Evolutionary conservation across 2,329 filamentous ascomycete genomes (phyloP).

Genomic region (Mollisia scopiformis): DNA sequence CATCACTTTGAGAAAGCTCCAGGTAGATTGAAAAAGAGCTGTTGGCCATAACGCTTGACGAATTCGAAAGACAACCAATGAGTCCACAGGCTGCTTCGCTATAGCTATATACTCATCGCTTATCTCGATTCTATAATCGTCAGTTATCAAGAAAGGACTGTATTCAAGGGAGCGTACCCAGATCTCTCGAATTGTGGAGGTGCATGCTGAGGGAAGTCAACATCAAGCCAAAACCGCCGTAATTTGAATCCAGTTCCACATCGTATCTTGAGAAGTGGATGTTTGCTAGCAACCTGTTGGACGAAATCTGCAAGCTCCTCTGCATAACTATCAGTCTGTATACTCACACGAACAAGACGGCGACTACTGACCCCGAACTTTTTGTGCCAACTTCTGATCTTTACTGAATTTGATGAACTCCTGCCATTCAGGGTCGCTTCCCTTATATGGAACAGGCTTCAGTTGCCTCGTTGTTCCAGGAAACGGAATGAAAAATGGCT

Average conservation of each 20-base stretch:
- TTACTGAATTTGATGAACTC: constrained; percentile 61
- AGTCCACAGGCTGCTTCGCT: constrained; percentile 52
- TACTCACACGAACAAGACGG: background rate
- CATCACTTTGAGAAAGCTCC: constrained; percentile 54
- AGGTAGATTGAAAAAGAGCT: constrained; percentile 52
- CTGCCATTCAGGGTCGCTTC: constrained; percentile 65
- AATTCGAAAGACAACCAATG: constrained; percentile 47
- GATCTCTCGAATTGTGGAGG: constrained; percentile 62
- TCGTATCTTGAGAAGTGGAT: constrained; percentile 45
- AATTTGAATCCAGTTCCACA: constrained; percentile 53
- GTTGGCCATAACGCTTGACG: constrained; percentile 57
- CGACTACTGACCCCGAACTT: constrained; percentile 21
- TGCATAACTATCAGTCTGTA: constrained; percentile 35
- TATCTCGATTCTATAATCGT: constrained; percentile 49
- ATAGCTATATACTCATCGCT: constrained; percentile 52
- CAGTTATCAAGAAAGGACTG: constrained; percentile 16
- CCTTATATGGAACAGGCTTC: constrained; percentile 53
- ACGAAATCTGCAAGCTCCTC: constrained; percentile 50
- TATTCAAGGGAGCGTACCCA: constrained; percentile 52
- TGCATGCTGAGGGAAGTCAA: constrained; percentile 60
- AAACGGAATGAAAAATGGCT: constrained; percentile 62
- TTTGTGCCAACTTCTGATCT: constrained; percentile 49
- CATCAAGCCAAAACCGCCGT: constrained; percentile 59
- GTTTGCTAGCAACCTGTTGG: constrained; percentile 44
- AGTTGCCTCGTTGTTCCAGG: constrained; percentile 58